Percentiles rank a stretch among this genome's conserved stretches.
Evolutionary conservation across 805 yeast species (phyloP).

Genomic region (Monosporozyma servazzii): DNA sequence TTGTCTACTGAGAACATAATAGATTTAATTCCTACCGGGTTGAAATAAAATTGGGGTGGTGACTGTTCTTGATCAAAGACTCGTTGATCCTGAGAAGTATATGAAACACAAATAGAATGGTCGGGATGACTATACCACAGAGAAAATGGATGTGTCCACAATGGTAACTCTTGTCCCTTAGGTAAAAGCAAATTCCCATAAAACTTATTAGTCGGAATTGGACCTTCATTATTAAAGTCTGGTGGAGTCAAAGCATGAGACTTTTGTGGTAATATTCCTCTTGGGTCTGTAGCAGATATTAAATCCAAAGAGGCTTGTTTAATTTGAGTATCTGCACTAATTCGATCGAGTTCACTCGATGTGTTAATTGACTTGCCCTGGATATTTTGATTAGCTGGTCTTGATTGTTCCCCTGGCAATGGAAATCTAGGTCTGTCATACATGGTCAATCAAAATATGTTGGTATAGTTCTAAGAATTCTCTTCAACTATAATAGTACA

Average conservation of each 20-base stretch:
- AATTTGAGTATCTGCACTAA: not conserved
- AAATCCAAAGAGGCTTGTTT: not conserved
- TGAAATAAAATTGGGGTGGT: constrained; percentile 54
- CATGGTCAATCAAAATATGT: not conserved
- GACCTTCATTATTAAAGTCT: constrained; percentile 32
- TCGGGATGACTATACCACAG: constrained; percentile 52
- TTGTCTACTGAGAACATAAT: constrained; percentile 40
- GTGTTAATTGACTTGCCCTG: not conserved
- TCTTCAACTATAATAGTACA: no score
- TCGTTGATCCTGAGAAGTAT: constrained; percentile 46
- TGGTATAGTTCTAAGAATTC: no score
- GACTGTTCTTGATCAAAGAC: constrained; percentile 63
- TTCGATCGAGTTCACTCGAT: no score
- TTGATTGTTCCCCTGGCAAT: not conserved
- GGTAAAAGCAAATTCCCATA: constrained; percentile 64
- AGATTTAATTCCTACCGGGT: constrained; percentile 58
- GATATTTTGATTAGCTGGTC: not conserved
- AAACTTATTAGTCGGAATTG: constrained; percentile 68
- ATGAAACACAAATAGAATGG: constrained; percentile 54
- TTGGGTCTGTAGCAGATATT: constrained; percentile 32
- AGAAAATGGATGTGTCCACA: constrained; percentile 78
- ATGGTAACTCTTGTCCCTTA: constrained; percentile 49
- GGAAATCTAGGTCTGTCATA: not conserved
- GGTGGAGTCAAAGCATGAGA: constrained; percentile 26
- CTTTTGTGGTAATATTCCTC: constrained; percentile 31